phyloP scores from a whole-genome alignment of 2,329 filamentous ascomycete genomes.

The Colletotrichum horii region DNA sequence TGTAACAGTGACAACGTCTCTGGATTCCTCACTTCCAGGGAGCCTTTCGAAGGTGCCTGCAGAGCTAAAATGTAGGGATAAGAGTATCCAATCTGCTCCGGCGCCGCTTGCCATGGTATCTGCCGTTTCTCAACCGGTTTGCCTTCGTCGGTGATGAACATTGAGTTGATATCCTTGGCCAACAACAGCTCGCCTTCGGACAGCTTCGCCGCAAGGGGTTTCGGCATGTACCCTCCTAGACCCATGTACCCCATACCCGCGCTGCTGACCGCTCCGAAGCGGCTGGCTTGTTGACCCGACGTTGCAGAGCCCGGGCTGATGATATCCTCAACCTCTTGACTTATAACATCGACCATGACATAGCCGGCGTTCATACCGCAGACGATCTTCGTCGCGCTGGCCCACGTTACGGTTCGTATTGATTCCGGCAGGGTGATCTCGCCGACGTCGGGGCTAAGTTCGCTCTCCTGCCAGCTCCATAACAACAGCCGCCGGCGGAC shows the following conservation, averaged over 20 bases:
- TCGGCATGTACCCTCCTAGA: slow-evolving; percentile 88
- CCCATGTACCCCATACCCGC: slow-evolving; percentile 97
- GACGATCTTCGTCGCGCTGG: slow-evolving; percentile 82
- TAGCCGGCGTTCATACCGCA: slow-evolving; percentile 93
- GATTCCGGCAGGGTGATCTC: slow-evolving; percentile 84
- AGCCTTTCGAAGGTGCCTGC: slow-evolving; percentile 82
- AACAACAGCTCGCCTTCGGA: slow-evolving; percentile 84
- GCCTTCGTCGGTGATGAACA: slow-evolving; percentile 87
- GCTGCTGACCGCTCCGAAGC: slow-evolving; percentile 83
- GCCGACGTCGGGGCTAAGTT: slow-evolving; percentile 73
- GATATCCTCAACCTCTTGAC: slow-evolving; percentile 77
- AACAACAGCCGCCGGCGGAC: slow-evolving; percentile 89
- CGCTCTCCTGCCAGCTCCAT: slow-evolving; percentile 97
- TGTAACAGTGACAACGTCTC: slow-evolving; percentile 91
- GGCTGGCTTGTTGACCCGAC: slow-evolving; percentile 66
- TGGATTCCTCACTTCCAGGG: slow-evolving; percentile 89
- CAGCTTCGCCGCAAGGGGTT: slow-evolving; percentile 83
- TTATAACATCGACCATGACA: slow-evolving; percentile 84
- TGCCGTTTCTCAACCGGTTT: slow-evolving; percentile 83
- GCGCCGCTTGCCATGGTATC: slow-evolving; percentile 89
- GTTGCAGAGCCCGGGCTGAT: slow-evolving; percentile 75
- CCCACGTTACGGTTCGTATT: slow-evolving; percentile 91
- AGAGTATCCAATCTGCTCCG: slow-evolving; percentile 92
- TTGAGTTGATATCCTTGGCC: slow-evolving; percentile 96
- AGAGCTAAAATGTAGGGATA: slow-evolving; percentile 94